A percentile compares a stretch with the other conserved stretches of the same genome.
Evolutionary conservation across 2,329 filamentous ascomycete species (phyloP).

Genomic region (Acrocalymma vagum): DNA sequence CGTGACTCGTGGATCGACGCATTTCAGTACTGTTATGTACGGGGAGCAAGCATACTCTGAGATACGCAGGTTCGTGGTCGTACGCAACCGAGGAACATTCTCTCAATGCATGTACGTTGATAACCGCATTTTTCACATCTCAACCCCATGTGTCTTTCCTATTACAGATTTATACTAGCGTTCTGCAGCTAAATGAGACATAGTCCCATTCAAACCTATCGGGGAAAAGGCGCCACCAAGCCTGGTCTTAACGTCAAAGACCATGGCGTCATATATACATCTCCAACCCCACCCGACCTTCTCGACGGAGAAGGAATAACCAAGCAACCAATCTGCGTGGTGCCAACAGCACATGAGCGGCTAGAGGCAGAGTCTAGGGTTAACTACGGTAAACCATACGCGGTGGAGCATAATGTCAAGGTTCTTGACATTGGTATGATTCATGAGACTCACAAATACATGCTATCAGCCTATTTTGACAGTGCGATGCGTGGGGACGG

Average conservation of each 20-base stretch:
- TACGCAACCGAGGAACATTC: constrained; percentile 22
- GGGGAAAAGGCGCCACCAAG: constrained; percentile 19
- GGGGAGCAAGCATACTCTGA: constrained; percentile 21
- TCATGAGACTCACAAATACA: constrained; percentile 1
- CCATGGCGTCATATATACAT: constrained; percentile 32
- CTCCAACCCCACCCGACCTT: constrained; percentile 7
- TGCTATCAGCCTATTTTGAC: constrained; percentile 4
- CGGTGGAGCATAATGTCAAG: constrained; percentile 52
- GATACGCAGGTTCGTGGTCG: constrained; percentile 30
- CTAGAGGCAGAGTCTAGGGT: constrained; percentile 46
- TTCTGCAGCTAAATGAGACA: no score
- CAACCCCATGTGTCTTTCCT: not conserved
- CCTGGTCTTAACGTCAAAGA: constrained; percentile 16
- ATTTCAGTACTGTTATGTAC: constrained; percentile 19
- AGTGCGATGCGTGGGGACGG: constrained; percentile 1
- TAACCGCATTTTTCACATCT: not conserved
- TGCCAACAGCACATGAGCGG: constrained; percentile 27
- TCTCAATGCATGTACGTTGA: constrained; percentile 28
- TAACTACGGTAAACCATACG: constrained; percentile 51
- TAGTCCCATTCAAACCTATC: constrained; percentile 35
- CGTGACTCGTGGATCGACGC: constrained; percentile 20
- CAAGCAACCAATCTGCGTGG: constrained; percentile 46
- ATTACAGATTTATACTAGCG: not conserved
- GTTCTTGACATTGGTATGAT: constrained; percentile 40
- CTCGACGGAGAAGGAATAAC: constrained; percentile 33